phyloP scores from a whole-genome alignment of 2,329 filamentous ascomycete genomes.

The Westerdykella aurantiaca region DNA sequence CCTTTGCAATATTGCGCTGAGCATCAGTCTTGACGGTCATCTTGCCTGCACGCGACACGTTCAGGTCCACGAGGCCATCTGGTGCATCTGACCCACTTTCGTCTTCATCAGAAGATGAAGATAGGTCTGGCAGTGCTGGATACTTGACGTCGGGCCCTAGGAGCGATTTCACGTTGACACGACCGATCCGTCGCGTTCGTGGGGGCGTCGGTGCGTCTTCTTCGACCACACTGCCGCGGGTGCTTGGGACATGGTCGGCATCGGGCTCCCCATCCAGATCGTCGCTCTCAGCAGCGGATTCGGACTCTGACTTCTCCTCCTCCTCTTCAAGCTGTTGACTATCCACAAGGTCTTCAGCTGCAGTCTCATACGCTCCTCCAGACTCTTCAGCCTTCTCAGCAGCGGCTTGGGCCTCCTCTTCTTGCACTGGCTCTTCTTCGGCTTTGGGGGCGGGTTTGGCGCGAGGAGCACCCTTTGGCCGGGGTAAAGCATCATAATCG shows the following conservation, averaged over 20 bases:
- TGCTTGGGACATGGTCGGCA: constrained; percentile 5
- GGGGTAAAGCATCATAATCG: constrained; percentile 62
- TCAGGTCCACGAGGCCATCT: too few species aligned
- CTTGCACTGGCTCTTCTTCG: constrained; percentile 7
- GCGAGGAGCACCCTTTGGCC: constrained; percentile 28
- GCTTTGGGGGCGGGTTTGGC: constrained; percentile 8
- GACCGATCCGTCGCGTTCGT: constrained; percentile 15
- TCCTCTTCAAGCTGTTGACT: constrained; percentile 18
- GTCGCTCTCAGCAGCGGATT: constrained; percentile 2
- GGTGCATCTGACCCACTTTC: neutral
- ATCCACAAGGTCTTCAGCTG: constrained; percentile 23
- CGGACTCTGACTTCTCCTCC: neutral
- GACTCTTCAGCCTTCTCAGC: constrained; percentile 22
- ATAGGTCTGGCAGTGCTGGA: constrained; percentile 9
- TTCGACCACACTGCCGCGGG: neutral
- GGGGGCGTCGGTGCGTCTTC: neutral
- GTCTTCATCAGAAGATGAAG: neutral
- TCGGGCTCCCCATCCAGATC: constrained; percentile 5
- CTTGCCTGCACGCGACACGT: too few species aligned
- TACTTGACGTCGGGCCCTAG: constrained; percentile 14
- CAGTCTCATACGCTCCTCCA: constrained; percentile 30
- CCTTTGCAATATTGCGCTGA: too few species aligned
- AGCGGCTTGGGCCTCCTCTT: constrained; percentile 13
- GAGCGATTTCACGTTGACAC: constrained; percentile 14
- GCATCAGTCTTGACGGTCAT: too few species aligned